phyloP scores from a whole-genome alignment of 768 basidiomycete genomes.

The Tricholoma sp. region DNA sequence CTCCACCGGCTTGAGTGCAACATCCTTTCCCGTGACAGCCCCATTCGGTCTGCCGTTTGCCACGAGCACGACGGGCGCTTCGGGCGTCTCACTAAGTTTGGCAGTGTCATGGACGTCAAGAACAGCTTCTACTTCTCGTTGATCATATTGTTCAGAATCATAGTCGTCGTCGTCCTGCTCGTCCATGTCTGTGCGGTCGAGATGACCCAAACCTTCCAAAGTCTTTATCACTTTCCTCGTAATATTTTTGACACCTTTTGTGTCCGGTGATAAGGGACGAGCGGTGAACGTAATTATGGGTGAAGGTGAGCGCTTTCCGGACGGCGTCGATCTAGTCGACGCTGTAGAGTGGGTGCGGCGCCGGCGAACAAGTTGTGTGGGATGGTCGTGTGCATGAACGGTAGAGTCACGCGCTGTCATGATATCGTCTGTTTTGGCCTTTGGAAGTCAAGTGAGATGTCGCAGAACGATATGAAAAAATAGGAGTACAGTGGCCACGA shows the following conservation, averaged over 20 bases:
- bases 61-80: neutral
- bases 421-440: neutral
- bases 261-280: slow-evolving; percentile 26
- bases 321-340: slow-evolving; percentile 12
- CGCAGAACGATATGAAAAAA: neutral
- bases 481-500: neutral
- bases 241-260: slow-evolving; percentile 41
- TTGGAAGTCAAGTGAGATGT: neutral
- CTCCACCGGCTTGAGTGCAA: neutral
- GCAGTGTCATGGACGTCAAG: slow-evolving; percentile 11
- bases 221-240: slow-evolving; percentile 45
- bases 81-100: neutral
- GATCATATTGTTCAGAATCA: slow-evolving; percentile 19
- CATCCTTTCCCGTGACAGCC: neutral
- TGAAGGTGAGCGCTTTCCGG: slow-evolving; percentile 40
- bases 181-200: slow-evolving; percentile 27
- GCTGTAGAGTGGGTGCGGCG: slow-evolving; percentile 15
- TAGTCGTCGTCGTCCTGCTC: slow-evolving; percentile 31
- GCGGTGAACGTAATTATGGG: slow-evolving; percentile 41
- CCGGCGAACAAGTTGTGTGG: slow-evolving; percentile 11
- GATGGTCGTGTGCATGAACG: slow-evolving; percentile 12
- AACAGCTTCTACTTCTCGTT: slow-evolving; percentile 19
- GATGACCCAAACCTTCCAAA: slow-evolving; percentile 40
- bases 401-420: slow-evolving; percentile 19
- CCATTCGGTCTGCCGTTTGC: neutral